Evolutionary conservation across 2,329 filamentous ascomycete species (phyloP), one percentile per base, ranked within the genome.

Genomic region (Escovopsis sp.): DNA sequence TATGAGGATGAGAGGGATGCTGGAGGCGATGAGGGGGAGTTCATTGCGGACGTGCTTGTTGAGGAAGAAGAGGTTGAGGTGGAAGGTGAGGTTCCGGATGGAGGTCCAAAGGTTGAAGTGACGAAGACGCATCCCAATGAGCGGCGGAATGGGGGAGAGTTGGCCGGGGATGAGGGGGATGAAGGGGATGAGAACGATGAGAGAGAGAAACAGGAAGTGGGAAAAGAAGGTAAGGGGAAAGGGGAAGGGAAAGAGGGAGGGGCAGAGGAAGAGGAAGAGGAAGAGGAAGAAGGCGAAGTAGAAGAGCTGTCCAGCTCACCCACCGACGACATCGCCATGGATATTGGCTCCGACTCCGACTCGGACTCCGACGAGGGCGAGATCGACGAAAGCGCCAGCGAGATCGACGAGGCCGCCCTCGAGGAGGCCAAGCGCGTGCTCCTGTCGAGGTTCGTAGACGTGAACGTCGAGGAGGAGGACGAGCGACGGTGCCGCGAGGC

Each of bases 391-490:
- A 36, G 45, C 23, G 39, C 53, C 45, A 56, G 73, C 15, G 62
- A 67, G 40, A n/a, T 51, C 3, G 35, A 39, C 15, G 41, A 47
- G 15, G 37, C 45, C 23, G 39, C 53, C 45, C 56, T 74, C 15
- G 62, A 67, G 40, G 59, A 56, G 36, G 67, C 61, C 27, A 70
- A 65, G 45, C 55, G 53, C 10, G 57, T 60, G 21, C 59, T 73
- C 2, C 57, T 74, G 10, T 58, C 60, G 1, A 57, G 56, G 35
- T 52, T 74, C 13, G 37, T 42, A 3, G 38, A 43, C 6, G 52
- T 49, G 11, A 52, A 57, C 18, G 44, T 48, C 5, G 50, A 51
- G 16, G 21, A 25, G 4, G 21, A 5, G 21, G 21, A 25, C 3
- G 21, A 25, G 4, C 21, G 7, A 25, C 14, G 40, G 47, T 14